Evolutionary conservation across 2,329 filamentous ascomycete genomes (phyloP), one percentile per base, ranked within the genome.

Genomic region (Exophiala xenobiotica): DNA sequence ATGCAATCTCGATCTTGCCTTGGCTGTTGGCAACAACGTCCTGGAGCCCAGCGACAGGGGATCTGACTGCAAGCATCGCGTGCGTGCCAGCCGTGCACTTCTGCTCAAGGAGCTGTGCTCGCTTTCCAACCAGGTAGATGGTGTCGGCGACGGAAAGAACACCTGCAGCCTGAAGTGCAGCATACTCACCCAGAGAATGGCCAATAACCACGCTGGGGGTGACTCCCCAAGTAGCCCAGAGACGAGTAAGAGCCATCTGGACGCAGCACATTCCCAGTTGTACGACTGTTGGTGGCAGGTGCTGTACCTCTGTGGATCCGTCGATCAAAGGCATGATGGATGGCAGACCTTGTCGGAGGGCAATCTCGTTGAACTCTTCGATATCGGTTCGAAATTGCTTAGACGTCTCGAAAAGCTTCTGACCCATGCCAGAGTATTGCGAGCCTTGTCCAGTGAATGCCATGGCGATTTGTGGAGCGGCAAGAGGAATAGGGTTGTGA

Each of bases 1-100:
- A 74, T 24, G 72, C 70, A 45, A 66, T 61, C 48, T 64, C 56
- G 37, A 63, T 61, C 51, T 60, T 63, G 41, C 57, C 59, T 31
- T 63, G 37, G 49, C 56, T 62, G 46, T 61, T 59, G 29, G 60
- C 57, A 7, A 65, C 49, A 8, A 63, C 61, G 5, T 64, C 62
- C 19, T 66, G 62, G 6, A 71, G 57, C 46, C 64, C 65, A 23
- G 63, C 61, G 11, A 70, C 60, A 4, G 70, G 67, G 3, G 68
- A 67, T 51, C 69, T 68, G 6, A 74, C 65, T 26, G 72, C 71
- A 12, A 75, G 63, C 73, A 75, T 75, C 2, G 70, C 65, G 46
- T 74, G 70, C 2, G 70, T 74, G 44, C 69, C 70, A 33, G 66
- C 59, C 9, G 68, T 61, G 53, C 71, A 74, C 49, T 67, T 65